Evolutionary conservation across 495 filamentous ascomycete genomes (phyloP).

Genomic region (Articulospora tetracladia): DNA sequence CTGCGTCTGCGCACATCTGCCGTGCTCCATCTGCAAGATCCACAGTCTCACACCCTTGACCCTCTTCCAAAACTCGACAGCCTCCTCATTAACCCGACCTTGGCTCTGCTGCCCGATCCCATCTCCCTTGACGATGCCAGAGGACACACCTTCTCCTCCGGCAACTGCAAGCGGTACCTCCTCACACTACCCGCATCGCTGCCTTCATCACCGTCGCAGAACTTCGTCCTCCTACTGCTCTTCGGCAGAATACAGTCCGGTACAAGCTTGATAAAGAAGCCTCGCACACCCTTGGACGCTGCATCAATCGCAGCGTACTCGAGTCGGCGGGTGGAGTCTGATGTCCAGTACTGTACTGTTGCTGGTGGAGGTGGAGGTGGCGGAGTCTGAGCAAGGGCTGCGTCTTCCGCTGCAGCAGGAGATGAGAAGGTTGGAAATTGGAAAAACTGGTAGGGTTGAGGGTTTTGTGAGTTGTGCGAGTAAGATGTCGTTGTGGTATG

Average conservation of each 20-base stretch:
- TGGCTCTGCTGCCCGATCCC: background rate
- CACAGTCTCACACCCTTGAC: background rate
- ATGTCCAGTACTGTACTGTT: conserved; percentile 56
- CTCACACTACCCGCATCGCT: conserved; percentile 51
- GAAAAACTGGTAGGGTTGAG: conserved; percentile 20
- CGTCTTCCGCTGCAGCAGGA: background rate
- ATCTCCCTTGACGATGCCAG: background rate
- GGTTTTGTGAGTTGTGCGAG: background rate
- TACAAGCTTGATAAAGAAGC: conserved; percentile 48
- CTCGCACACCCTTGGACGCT: conserved; percentile 45
- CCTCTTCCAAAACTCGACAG: background rate
- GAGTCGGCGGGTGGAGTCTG: conserved; percentile 45
- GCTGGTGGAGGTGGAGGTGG: conserved; percentile 36
- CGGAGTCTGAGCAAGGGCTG: background rate
- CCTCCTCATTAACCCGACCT: background rate
- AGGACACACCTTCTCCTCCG: conserved; percentile 28
- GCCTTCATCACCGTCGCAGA: conserved; percentile 40
- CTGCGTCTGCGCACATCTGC: background rate
- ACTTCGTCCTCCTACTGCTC: conserved; percentile 37
- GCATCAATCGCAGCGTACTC: conserved; percentile 58
- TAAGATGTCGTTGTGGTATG: conserved; percentile 13
- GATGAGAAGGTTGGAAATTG: conserved; percentile 21
- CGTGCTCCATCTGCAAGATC: too few species aligned
- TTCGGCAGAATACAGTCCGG: conserved; percentile 51
- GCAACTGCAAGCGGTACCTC: conserved; percentile 47